Evolutionary conservation across 2,329 filamentous ascomycete species (phyloP), one percentile per base, ranked within the genome.

Genomic region (Ascocoryne sarcoides): DNA sequence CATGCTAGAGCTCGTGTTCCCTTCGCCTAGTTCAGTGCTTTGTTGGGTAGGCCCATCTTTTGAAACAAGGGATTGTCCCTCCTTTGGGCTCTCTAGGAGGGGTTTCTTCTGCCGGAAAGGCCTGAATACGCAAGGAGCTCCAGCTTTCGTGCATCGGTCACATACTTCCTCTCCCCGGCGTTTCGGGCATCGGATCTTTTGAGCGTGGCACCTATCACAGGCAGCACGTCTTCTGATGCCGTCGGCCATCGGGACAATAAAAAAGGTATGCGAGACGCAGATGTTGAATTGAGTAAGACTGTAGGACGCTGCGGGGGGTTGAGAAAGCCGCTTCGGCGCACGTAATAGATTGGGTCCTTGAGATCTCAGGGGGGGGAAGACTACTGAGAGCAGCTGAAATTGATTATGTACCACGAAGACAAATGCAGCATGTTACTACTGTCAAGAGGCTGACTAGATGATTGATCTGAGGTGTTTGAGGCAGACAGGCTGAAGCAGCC

Each of bases 101-200:
- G 31, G 10, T 30, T 52, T 50, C 43, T 54, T 54, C 30, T 52
- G 50, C 34, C 53, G 44, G 32, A 55, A 55, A 9, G 67, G 66
- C 26, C 66, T 70, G 48, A 67, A 71, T 32, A 65, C 41, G 42
- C 67, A 71, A 4, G 54, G 32, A 2, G 59, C 55, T 20, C 58
- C 55, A 16, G 65, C 65, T 46, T 64, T 69, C 16, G 56, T 46
- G 45, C 67, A 71, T 20, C 67, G 62, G 7, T 57, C 56, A 46
- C 67, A 71, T 9, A 52, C 50, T 4, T 53, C 40, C 19, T 58
- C 58, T 0, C 61, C 62, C 0, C 57, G 43, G 19, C 60, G 56
- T 39, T 66, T 67, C 4, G 64, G 63, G 37, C 68, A 71, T 51
- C 61, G 60, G 10, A 70, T 56, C 50, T 71, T 70, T 29, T 71